phyloP scores from a whole-genome alignment of 1,284 basidiomycete species.

The Schizophyllum amplum region DNA sequence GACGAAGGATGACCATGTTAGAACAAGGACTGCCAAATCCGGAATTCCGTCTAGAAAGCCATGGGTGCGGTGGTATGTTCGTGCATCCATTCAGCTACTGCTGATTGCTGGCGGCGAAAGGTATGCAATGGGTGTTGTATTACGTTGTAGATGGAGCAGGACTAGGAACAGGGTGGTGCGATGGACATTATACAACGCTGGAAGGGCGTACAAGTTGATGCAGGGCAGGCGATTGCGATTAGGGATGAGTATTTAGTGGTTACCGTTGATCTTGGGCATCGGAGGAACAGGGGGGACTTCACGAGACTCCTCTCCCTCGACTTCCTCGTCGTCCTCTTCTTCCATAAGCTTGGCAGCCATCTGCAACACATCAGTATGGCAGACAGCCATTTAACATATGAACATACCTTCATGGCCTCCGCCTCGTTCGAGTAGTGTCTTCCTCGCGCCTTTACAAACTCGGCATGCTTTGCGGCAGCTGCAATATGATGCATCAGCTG shows the following conservation, averaged over 20 bases:
- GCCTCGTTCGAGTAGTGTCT: constrained; percentile 89
- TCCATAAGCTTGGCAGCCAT: constrained; percentile 56
- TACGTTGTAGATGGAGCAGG: background rate
- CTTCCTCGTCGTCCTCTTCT: constrained; percentile 56
- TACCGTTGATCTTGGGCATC: constrained; percentile 26
- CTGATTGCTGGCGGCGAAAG: background rate
- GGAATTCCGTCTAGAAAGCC: too few relatives aligned
- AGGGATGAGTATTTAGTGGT: constrained; percentile 1
- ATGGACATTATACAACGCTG: background rate
- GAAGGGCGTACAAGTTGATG: background rate
- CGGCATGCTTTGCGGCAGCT: constrained; percentile 79
- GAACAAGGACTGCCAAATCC: background rate
- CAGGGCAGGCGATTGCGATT: background rate
- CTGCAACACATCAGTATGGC: constrained; percentile 27
- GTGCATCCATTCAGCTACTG: background rate
- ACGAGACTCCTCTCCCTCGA: constrained; percentile 9
- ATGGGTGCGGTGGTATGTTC: background rate
- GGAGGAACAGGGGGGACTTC: constrained; percentile 12
- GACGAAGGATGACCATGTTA: too few relatives aligned
- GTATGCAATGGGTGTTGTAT: background rate
- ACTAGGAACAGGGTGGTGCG: background rate
- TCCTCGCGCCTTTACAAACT: constrained; percentile 75
- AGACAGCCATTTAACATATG: background rate
- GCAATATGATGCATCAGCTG: constrained; percentile 7
- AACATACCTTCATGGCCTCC: constrained; percentile 78